Evolutionary conservation across 1,284 basidiomycete genomes (phyloP).

Genomic region (Athelia psychrophila): DNA sequence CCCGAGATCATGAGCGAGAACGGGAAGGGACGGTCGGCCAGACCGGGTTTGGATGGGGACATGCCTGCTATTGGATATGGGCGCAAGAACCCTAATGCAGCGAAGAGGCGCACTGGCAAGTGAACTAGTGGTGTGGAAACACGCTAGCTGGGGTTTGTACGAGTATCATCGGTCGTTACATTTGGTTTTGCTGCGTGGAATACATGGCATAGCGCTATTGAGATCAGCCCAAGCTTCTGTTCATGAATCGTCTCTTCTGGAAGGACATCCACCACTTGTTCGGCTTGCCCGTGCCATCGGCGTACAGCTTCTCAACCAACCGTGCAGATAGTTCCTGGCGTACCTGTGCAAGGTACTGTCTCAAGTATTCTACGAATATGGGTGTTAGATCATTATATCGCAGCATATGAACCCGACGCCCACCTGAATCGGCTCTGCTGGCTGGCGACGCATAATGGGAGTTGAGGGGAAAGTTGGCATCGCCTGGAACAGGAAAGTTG

Average conservation of each 20-base stretch:
- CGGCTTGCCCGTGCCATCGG: constrained; percentile 82
- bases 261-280: constrained; percentile 99
- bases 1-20: constrained; percentile 81
- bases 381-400: constrained; percentile 3
- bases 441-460: constrained; percentile 85
- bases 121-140: no score
- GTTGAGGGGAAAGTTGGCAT: constrained; percentile 94
- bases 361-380: constrained; percentile 66
- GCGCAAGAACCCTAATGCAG: constrained; percentile 84
- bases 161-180: constrained; percentile 8
- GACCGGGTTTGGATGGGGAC: constrained; percentile 53
- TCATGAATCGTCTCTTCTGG: constrained; percentile 96
- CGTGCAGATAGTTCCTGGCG: constrained; percentile 89
- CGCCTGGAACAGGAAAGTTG: constrained; percentile 91
- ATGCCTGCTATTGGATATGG: constrained; percentile 86
- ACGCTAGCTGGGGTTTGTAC: neutral
- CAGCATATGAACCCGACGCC: constrained; percentile 24
- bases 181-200: neutral
- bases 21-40: constrained; percentile 66
- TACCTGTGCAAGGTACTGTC: constrained; percentile 90
- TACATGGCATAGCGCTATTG: constrained; percentile 3
- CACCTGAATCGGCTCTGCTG: constrained; percentile 82
- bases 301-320: constrained; percentile 87
- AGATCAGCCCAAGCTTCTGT: constrained; percentile 74
- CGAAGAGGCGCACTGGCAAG: constrained; percentile 47